Percentiles rank a stretch among this genome's conserved stretches.
These are phyloP conservation scores for Corymbia maculata DNA, from an alignment of 345 rosid genomes.

Conservation along the genomic window DNA sequence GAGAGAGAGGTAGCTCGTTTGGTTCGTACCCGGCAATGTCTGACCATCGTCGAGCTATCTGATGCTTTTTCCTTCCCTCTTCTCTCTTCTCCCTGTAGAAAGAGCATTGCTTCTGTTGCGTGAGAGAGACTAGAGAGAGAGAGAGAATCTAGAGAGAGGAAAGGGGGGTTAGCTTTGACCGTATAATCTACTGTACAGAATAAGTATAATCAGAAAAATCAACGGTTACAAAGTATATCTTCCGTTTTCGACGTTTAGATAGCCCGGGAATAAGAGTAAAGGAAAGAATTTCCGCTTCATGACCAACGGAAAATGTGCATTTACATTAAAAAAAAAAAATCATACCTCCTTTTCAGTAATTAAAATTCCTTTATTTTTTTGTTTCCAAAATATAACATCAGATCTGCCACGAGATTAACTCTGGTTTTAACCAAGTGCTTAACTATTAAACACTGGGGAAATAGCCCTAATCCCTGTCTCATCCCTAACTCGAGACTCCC, in stretches of 20 bases:
- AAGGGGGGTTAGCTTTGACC: neutral
- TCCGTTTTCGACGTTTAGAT: neutral
- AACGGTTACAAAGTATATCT: neutral
- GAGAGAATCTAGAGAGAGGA: neutral
- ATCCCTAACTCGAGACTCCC: neutral
- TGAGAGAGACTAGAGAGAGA: neutral
- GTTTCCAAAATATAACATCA: neutral
- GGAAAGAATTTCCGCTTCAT: neutral
- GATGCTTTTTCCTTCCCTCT: neutral
- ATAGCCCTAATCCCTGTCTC: neutral
- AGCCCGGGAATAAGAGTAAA: rapidly evolving
- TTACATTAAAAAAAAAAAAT: neutral
- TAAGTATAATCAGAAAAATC: neutral
- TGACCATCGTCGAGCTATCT: neutral
- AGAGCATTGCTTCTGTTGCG: neutral
- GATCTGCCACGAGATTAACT: neutral
- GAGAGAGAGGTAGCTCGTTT: neutral
- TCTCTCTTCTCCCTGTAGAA: neutral
- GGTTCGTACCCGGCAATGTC: neutral
- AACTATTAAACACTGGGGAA: neutral
- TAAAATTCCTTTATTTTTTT: too few relatives aligned
- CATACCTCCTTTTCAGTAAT: too few relatives aligned
- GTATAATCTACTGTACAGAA: neutral
- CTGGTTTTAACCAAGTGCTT: rapidly evolving
- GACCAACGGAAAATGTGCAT: neutral